phyloP scores from a whole-genome alignment of 2,329 filamentous ascomycete species.

The Anisogramma anomala region DNA sequence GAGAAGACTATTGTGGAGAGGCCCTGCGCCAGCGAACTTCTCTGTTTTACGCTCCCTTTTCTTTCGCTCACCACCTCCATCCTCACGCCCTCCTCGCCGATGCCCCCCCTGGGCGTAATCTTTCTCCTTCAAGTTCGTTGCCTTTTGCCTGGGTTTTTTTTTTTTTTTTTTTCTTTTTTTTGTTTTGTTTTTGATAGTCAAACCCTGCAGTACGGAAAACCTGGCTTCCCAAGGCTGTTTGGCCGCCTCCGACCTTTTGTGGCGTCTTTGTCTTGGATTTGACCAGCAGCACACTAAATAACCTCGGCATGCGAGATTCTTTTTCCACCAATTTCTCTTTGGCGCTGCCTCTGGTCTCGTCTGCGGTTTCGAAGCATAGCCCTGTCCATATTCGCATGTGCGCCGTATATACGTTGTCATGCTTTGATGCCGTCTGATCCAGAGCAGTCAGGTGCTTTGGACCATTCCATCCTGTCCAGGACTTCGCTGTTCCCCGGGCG shows the following conservation, averaged over 20 bases:
- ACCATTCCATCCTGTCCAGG: conserved; percentile 6
- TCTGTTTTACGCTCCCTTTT: too few species aligned
- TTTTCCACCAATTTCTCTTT: too few species aligned
- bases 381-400: conserved; percentile 15
- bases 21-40: too few species aligned
- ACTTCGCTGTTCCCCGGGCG: conserved; percentile 9
- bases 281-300: too few species aligned
- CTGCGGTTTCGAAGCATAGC: neutral
- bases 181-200: too few species aligned
- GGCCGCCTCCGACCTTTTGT: conserved; percentile 6
- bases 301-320: too few species aligned
- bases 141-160: conserved; percentile 1
- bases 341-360: neutral
- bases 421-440: conserved; percentile 16
- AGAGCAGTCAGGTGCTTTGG: conserved; percentile 18
- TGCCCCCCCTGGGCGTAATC: neutral
- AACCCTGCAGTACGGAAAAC: too few species aligned
- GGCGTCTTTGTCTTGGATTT: conserved; percentile 9
- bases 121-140: neutral
- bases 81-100: neutral
- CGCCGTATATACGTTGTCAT: conserved; percentile 21
- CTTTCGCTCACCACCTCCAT: neutral
- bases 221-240: too few species aligned
- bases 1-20: too few species aligned
- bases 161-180: conserved; percentile 1